Evolutionary conservation across 495 filamentous ascomycete genomes (phyloP), one percentile per base, ranked within the genome.

Genomic region (Trichoderma erinaceum): DNA sequence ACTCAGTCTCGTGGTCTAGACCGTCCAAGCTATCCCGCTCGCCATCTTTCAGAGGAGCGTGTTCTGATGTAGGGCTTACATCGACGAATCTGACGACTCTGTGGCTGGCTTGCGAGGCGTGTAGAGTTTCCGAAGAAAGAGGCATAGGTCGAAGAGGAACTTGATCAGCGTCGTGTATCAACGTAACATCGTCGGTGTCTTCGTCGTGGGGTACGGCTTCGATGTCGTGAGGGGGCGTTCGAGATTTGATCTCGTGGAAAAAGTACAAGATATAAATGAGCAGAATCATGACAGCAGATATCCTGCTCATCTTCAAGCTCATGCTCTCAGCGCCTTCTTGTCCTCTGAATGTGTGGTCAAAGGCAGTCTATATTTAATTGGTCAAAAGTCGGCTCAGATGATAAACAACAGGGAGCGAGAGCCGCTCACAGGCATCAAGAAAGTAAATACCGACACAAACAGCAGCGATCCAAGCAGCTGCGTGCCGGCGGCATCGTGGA

Each of bases 391-490:
- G 18, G 8, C 41, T 27, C 0, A 16, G 27, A 16, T 67, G 65
- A 27, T 63, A 63, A 2, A 23, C 5, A 18, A 6, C 10, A 23
- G 21, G n/a, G 29, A 41, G 25, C 11, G 29, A 2, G 35, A 44
- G 56, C 23, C 16, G 25, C 72, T 70, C 64, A 74, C 72, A 43
- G 73, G 73, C 68, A 75, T 69, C 46, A 74, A 68, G 41, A 75
- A 50, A 58, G 72, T 69, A 63, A 70, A 74, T 25, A 75, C 69
- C 16, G 73, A 72, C 18, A 75, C 66, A 61, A 70, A 72, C 15
- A 75, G 69, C 27, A 74, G 67, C 18, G 70, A 69, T 21, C 70
- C 68, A 41, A 70, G 71, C 52, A 71, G 64, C 16, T 73, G 73
- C 23, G 73, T 70, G 21, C 70, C 43, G 35, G 69, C 71, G 16